phyloP scores from a whole-genome alignment of 768 basidiomycete species.

The Cubamyces sp. region DNA sequence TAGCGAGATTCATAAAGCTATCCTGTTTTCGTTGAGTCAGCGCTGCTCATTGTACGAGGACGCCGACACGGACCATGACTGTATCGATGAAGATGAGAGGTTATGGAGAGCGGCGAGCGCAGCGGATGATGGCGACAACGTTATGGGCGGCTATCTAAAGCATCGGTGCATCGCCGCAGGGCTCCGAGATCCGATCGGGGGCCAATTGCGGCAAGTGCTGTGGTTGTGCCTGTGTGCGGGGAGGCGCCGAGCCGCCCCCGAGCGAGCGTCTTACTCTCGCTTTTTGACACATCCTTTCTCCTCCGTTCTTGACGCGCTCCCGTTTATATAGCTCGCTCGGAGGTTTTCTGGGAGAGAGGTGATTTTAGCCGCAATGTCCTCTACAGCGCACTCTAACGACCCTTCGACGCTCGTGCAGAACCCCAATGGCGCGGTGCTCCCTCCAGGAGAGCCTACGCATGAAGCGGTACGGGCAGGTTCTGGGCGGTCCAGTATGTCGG shows the following conservation, averaged over 20 bases:
- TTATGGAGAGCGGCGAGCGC: background rate
- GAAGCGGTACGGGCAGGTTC: background rate
- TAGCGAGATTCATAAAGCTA: slow-evolving; percentile 68
- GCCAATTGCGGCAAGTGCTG: slow-evolving; percentile 3
- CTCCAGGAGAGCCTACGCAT: background rate
- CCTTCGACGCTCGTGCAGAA: background rate
- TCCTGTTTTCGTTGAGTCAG: slow-evolving; percentile 46
- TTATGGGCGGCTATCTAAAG: slow-evolving; percentile 20
- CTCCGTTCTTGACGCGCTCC: background rate
- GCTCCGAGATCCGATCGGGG: background rate
- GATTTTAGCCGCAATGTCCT: background rate
- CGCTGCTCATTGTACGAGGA: background rate
- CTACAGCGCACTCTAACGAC: background rate
- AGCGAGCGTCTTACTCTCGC: background rate
- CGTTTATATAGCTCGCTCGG: background rate
- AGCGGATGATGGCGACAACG: background rate
- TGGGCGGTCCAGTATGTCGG: background rate
- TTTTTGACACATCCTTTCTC: slow-evolving; percentile 4
- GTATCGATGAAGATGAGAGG: slow-evolving; percentile 9
- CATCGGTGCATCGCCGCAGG: slow-evolving; percentile 7
- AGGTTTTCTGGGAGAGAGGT: background rate
- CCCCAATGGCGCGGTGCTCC: background rate
- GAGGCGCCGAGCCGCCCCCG: slow-evolving; percentile 5
- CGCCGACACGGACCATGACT: slow-evolving; percentile 2
- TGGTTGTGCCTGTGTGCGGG: background rate